These are phyloP conservation scores for Melaleuca quinquenervia DNA, from an alignment of 345 rosid species.

Conservation along the genomic window DNA sequence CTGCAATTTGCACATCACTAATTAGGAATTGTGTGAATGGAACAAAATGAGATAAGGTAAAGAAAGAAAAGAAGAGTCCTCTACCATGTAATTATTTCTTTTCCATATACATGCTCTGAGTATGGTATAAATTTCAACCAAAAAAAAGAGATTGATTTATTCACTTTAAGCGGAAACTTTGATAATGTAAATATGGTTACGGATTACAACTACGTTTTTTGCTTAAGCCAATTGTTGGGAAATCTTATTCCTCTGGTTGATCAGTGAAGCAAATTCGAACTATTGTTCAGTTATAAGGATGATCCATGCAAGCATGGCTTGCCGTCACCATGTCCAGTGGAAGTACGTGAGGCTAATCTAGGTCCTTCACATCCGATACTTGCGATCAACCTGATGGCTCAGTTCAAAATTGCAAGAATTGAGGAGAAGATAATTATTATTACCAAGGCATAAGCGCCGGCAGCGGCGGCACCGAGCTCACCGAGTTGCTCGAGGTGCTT, in stretches of 20 bases:
- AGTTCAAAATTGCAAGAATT: neutral
- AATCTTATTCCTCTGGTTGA: neutral
- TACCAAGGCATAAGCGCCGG: conserved; percentile 51
- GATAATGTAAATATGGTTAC: neutral
- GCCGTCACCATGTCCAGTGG: neutral
- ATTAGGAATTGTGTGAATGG: neutral
- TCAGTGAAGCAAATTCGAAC: neutral
- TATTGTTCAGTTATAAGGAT: neutral
- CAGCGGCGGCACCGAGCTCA: conserved; percentile 27
- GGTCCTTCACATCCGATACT: neutral
- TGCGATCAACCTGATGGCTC: neutral
- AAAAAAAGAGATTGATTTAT: neutral
- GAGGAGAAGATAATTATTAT: neutral
- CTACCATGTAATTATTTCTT: neutral
- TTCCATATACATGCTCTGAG: neutral
- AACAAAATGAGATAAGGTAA: neutral
- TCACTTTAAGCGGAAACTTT: neutral
- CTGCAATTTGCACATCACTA: neutral
- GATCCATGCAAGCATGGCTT: neutral
- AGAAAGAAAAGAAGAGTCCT: neutral
- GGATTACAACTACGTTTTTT: neutral
- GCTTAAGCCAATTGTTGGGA: neutral
- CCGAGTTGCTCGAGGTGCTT: conserved; percentile 42
- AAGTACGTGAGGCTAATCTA: neutral
- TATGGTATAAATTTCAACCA: neutral